Evolutionary conservation across 768 basidiomycete genomes (phyloP), one percentile per base, ranked within the genome.

Genomic region (Trametopsis cervina): DNA sequence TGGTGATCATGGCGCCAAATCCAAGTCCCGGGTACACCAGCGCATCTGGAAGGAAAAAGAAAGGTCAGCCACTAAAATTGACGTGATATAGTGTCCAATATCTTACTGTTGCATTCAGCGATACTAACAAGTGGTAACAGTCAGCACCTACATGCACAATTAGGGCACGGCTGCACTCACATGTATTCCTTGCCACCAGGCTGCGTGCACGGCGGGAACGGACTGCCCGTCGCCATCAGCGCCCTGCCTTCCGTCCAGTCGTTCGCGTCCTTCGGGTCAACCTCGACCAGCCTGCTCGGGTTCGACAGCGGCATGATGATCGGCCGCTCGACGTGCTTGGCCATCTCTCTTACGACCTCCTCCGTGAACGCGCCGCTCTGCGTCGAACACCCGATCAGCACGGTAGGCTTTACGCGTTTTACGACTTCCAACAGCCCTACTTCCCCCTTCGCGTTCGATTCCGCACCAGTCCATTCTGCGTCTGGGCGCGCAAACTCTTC

Each of bases 11-110:
- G 36, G 85, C 75, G 35, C 90, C 90, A 49, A 89, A 80, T 4
- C 89, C 89, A 27, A 93, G 75, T 20, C 89, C 91, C 2, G 89
- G 89, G 63, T 90, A 92, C 40, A 91, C 83, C 9, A 91, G 70
- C 0, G 85, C 84, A 57, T 88, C 77, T 80, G 45, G 12, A n/a
- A n/a, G n/a, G n/a, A n/a, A n/a, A n/a, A n/a, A n/a, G n/a, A n/a
- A n/a, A n/a, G n/a, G n/a, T n/a, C n/a, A n/a, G n/a, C n/a, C n/a
- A n/a, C n/a, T n/a, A n/a, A n/a, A n/a, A n/a, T 15, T 21, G 4
- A 26, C 17, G 21, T 21, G 20, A 27, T 42, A 22, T 7, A 21
- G 40, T 21, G 25, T 25, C 44, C 35, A 27, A 29, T 17, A 25
- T 54, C 70, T 46, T 41, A 75, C 75, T 83, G 59, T 85, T 83